Evolutionary conservation across 148 eudicot genomes (phyloP), one percentile per base, ranked within the genome.

Genomic region (Persicaria maculosa): DNA sequence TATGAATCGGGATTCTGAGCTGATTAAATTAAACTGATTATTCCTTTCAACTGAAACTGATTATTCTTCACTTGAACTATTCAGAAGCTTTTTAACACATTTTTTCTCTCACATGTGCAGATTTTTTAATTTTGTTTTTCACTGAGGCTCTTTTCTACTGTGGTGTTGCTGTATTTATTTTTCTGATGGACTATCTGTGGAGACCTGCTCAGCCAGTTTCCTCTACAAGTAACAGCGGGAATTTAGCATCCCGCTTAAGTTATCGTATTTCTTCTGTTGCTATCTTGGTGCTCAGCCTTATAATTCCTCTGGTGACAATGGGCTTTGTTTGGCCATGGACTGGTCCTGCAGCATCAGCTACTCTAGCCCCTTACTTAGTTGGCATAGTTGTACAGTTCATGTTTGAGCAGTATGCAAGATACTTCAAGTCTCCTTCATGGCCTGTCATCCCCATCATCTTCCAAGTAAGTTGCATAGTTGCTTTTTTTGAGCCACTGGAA

Each of bases 261-360:
- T 83, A 90, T 70, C 88, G 91, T 19, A 83, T 92, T 59, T 88
- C 98, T 40, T 86, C 91, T 20, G 97, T 88, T 74, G 85, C 93
- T 1, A 86, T 92, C 75, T 79, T 94, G 87, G 89, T 88, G 76
- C 96, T 92, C 47, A 95, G 98, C 79, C 92, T 95, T 64, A 78
- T 90, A 67, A 88, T 90, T 74, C 97, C 98, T 46, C 80, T 92
- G 91, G 93, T 92, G 68, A 95, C 98, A 44, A 95, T 95, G 98
- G 98, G 98, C 48, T 88, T 86, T 79, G 98, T 95, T 67, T 95
- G 97, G 98, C 98, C 98, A 7, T 95, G 98, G 97, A 95, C 97
- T 58, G 98, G 98, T 48, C 98, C 98, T 47, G 98, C 98, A 40
- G 98, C 98, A 74, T 94, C 98, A 47, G 98, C 98, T 82, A 88